Evolutionary conservation across 83 land plant species (phyloP).

Genomic region (Picea engelmannii): DNA sequence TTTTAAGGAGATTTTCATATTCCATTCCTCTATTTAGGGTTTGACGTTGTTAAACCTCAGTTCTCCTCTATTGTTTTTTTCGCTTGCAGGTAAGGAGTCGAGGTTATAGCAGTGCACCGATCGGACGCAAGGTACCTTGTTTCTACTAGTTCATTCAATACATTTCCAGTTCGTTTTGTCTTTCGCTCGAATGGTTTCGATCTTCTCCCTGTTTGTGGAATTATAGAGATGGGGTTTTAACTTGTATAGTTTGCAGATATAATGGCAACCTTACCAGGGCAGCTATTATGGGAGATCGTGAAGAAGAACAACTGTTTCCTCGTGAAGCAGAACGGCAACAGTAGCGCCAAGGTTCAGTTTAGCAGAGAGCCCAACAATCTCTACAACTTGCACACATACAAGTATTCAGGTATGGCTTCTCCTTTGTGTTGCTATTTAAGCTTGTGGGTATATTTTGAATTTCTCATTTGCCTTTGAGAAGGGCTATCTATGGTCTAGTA

Average conservation of each 20-base stretch:
- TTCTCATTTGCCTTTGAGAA: neutral
- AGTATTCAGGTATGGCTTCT: conserved; percentile 63
- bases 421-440: neutral
- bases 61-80: too few relatives aligned
- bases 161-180: too few relatives aligned
- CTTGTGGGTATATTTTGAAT: neutral
- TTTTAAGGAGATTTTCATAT: too few relatives aligned
- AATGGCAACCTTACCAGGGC: conserved; percentile 58
- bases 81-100: too few relatives aligned
- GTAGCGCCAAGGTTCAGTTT: conserved; percentile 65
- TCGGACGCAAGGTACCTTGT: too few relatives aligned
- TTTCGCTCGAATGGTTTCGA: too few relatives aligned
- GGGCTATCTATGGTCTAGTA: neutral
- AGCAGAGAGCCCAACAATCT: conserved; percentile 88
- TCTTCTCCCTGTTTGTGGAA: neutral
- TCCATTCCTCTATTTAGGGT: too few relatives aligned
- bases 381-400: conserved; percentile 81
- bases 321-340: conserved; percentile 81
- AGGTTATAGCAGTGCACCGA: too few relatives aligned
- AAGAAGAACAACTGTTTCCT: conserved; percentile 85
- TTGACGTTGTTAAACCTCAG: too few relatives aligned
- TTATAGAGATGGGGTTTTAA: neutral
- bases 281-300: conserved; percentile 88
- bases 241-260: neutral
- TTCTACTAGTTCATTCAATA: too few relatives aligned